Evolutionary conservation across 2,329 filamentous ascomycete species (phyloP).

Genomic region (Tolypocladium tropicale): DNA sequence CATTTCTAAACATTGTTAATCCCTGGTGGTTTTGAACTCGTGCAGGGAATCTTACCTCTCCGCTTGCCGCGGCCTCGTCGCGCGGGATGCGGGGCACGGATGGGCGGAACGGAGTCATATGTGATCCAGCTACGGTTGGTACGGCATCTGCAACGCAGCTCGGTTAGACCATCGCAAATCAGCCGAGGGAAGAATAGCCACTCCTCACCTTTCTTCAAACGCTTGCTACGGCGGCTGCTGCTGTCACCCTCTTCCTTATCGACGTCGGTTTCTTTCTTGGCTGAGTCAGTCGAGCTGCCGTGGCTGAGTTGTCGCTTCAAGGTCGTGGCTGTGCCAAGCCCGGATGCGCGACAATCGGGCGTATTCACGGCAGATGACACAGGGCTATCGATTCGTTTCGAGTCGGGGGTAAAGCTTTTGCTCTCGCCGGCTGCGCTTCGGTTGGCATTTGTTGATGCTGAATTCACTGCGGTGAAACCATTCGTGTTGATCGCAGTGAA

Average conservation of each 20-base stretch:
- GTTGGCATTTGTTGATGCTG: conserved; percentile 59
- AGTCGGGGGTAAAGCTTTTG: conserved; percentile 52
- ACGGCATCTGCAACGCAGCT: conserved; percentile 35
- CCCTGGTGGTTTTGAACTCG: conserved; percentile 10
- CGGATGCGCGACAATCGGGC: conserved; percentile 50
- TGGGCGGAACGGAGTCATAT: conserved; percentile 90
- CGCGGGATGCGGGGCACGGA: conserved; percentile 57
- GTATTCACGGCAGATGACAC: conserved; percentile 53
- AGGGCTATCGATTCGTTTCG: conserved; percentile 52
- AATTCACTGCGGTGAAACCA: conserved; percentile 67
- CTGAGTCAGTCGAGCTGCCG: conserved; percentile 36
- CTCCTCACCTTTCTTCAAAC: conserved; percentile 59
- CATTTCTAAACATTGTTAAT: conserved; percentile 47
- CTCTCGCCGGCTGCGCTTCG: conserved; percentile 29
- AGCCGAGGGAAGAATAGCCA: background rate
- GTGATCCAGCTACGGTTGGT: conserved; percentile 86
- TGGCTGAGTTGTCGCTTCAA: conserved; percentile 70
- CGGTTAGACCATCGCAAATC: conserved; percentile 7
- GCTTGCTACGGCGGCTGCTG: conserved; percentile 77
- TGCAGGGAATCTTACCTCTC: conserved; percentile 25
- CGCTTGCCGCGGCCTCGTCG: conserved; percentile 36
- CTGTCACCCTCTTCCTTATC: conserved; percentile 51
- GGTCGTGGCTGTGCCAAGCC: conserved; percentile 43
- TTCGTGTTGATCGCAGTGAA: conserved; percentile 51
- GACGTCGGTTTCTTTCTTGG: conserved; percentile 34